Evolutionary conservation across 768 basidiomycete genomes (phyloP), one percentile per base, ranked within the genome.

Genomic region (Hericium erinaceus): DNA sequence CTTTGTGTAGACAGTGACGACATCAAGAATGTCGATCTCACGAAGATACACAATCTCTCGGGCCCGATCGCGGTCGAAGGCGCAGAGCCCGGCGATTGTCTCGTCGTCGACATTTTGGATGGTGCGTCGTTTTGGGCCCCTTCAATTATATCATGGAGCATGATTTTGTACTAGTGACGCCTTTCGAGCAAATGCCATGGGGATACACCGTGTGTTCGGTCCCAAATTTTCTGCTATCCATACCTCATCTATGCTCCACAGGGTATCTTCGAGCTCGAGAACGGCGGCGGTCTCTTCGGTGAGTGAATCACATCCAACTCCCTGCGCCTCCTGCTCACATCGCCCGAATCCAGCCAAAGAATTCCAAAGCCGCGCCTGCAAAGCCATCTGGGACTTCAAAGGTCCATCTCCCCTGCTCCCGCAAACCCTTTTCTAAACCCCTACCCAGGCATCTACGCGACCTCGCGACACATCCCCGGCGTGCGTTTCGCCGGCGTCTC

Each of bases 301-400:
- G 64, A 39, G 70, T 28, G 7, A 15, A n/a, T 3, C 18, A 11
- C 16, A 2, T 6, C 6, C 18, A 37, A 1, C 18, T 39, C n/a
- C 39, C 12, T 33, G 4, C 18, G 18, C 20, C 16, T 2, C 49
- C 7, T n/a, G 3, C 37, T 39, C n/a, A 40, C 46, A 20, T 13
- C 49, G 16, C 39, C 12, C 12, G 1, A 52, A n/a, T 38, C 4
- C 40, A 84, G 83, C 84, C 3, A 74, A 73, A 16, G 84, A 89
- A 67, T 87, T 87, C 69, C 72, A 85, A 44, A 85, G 83, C 64
- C 79, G 73, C 64, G 87, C 87, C 0, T 79, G 80, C 55, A 91
- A 91, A 65, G 86, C 88, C 4, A 86, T 91, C 58, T 91, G 88
- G 88, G 88, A 89, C 67, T 77, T 90, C 60, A 75, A 87, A 60